Evolutionary conservation across 1,139 yeast species (phyloP).

Genomic region (Sugiyamaella neomexicana): DNA sequence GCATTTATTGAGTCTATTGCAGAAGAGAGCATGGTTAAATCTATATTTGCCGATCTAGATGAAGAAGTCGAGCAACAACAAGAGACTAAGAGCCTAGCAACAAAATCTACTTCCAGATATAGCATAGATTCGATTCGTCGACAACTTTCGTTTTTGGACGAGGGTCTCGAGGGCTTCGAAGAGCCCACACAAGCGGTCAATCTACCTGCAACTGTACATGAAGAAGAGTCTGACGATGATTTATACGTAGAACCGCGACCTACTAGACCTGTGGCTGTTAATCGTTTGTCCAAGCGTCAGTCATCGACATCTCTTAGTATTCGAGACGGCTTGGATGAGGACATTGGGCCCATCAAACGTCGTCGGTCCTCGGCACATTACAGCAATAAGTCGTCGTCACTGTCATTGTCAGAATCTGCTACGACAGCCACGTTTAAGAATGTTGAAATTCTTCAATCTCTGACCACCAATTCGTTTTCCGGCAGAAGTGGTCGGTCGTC

Average conservation of each 20-base stretch:
- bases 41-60: constrained; percentile 12
- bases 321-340: constrained; percentile 9
- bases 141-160: constrained; percentile 20
- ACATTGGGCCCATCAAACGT: constrained; percentile 5
- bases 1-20: constrained; percentile 76
- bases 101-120: constrained; percentile 4
- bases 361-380: constrained; percentile 8
- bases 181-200: constrained; percentile 11
- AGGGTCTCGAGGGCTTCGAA: constrained; percentile 8
- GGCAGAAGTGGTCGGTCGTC: constrained; percentile 10
- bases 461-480: constrained; percentile 15
- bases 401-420: not conserved
- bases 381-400: not conserved
- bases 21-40: constrained; percentile 39
- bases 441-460: constrained; percentile 21
- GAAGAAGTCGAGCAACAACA: constrained; percentile 3
- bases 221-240: constrained; percentile 14
- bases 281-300: constrained; percentile 17
- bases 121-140: constrained; percentile 11
- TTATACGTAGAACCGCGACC: constrained; percentile 4
- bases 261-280: constrained; percentile 1
- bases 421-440: constrained; percentile 11
- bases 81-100: constrained; percentile 17
- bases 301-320: constrained; percentile 13
- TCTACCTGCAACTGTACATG: constrained; percentile 3